Percentiles rank a stretch among this genome's conserved stretches.
Conservation (phyloP, 1,284 basidiomycete genomes). For the Fomitopsis schrenkii region DNA sequence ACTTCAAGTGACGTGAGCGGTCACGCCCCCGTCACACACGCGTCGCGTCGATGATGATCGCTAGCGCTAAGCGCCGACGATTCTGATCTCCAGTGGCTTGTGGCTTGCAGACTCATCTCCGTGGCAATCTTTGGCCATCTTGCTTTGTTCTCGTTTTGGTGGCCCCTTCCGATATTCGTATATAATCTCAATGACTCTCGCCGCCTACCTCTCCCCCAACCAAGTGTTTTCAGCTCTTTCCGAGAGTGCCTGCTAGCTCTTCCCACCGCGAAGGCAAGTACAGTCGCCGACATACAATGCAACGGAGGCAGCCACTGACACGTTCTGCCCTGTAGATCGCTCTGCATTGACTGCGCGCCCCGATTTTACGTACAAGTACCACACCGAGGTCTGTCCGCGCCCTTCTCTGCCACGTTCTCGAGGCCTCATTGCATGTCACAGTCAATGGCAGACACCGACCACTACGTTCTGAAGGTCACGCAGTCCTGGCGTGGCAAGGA, state of each 20-base stretch:
- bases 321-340: neutral
- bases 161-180: neutral
- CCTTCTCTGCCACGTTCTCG: neutral
- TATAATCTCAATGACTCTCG: neutral
- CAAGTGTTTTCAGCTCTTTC: neutral
- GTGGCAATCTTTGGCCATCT: neutral
- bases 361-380: neutral
- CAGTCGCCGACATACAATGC: neutral
- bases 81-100: neutral
- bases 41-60: neutral
- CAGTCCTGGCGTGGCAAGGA: conserved; percentile 20
- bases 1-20: neutral
- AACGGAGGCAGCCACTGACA: neutral
- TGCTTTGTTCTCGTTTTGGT: neutral
- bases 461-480: conserved; percentile 14
- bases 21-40: neutral
- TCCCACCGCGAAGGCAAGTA: neutral
- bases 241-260: neutral
- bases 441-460: conserved; percentile 11
- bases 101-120: neutral
- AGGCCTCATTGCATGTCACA: neutral
- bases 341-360: neutral
- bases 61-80: neutral
- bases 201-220: neutral
- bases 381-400: neutral